These are phyloP conservation scores for Protoeuglena noctilucae DNA, from an alignment of 139 green algal genomes.

Conservation along the genomic window DNA sequence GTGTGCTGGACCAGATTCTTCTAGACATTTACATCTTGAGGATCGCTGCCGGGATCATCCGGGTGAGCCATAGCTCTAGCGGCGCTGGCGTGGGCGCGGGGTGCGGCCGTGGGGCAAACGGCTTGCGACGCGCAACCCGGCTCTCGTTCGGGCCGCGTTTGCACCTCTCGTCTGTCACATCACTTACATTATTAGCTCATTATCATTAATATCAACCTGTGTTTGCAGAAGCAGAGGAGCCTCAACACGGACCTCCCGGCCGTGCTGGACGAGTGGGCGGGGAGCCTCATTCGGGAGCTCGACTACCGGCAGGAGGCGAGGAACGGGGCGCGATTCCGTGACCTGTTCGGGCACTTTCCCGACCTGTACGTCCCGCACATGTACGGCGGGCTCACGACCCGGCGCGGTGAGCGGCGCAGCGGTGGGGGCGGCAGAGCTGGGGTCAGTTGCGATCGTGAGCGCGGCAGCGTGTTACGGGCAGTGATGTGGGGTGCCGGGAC, in stretches of 20 bases:
- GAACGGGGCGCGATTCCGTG: conserved; percentile 42
- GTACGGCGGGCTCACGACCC: conserved; percentile 24
- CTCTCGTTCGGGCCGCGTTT: background rate
- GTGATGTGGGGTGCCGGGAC: too few species aligned
- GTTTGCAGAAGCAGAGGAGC: too few species aligned
- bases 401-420: too few species aligned
- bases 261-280: conserved; percentile 79
- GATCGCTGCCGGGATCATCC: too few species aligned
- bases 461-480: too few species aligned
- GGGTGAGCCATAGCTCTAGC: too few species aligned
- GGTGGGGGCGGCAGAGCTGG: too few species aligned
- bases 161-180: too few species aligned
- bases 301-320: conserved; percentile 60
- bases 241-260: conserved; percentile 49
- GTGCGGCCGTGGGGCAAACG: conserved; percentile 19
- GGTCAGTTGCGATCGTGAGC: too few species aligned
- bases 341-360: conserved; percentile 34
- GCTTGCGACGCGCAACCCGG: conserved; percentile 48
- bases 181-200: too few species aligned
- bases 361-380: conserved; percentile 38
- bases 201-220: too few species aligned
- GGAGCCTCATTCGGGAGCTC: conserved; percentile 60
- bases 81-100: too few species aligned
- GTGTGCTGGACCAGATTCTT: conserved; percentile 52
- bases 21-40: conserved; percentile 73